Percentiles rank a stretch among this genome's conserved stretches.
Conservation (phyloP, 2,329 filamentous ascomycete species). For the Talaromyces sp. region DNA sequence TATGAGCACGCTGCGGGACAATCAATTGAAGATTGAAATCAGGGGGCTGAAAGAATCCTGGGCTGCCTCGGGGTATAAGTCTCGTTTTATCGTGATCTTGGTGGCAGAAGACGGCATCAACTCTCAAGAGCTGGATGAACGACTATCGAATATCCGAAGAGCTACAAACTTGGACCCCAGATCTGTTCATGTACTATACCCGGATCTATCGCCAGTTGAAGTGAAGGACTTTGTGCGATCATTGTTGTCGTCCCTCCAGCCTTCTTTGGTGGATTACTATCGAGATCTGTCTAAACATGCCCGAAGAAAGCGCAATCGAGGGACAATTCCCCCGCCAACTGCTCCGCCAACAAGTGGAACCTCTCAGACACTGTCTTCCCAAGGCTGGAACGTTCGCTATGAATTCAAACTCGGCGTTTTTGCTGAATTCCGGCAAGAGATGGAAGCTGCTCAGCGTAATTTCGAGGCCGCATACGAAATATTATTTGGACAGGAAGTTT, state of each 20-base stretch:
- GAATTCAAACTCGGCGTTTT: constrained; percentile 91
- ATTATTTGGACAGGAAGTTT: constrained; percentile 73
- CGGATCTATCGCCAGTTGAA: constrained; percentile 65
- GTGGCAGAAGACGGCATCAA: constrained; percentile 66
- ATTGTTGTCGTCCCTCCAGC: constrained; percentile 68
- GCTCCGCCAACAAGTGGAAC: constrained; percentile 77
- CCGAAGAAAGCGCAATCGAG: constrained; percentile 78
- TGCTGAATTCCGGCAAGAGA: constrained; percentile 88
- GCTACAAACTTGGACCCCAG: constrained; percentile 78
- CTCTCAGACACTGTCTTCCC: constrained; percentile 75
- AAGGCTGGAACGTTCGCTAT: constrained; percentile 90
- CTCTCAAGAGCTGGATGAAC: constrained; percentile 62
- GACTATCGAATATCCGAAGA: constrained; percentile 72
- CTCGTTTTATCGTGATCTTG: constrained; percentile 70
- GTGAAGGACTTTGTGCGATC: constrained; percentile 68
- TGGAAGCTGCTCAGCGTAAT: constrained; percentile 78
- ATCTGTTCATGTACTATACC: constrained; percentile 77
- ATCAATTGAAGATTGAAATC: constrained; percentile 82
- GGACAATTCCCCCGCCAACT: constrained; percentile 72
- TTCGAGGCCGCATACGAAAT: constrained; percentile 85
- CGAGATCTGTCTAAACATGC: constrained; percentile 88
- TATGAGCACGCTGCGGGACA: constrained; percentile 75
- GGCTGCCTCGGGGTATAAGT: constrained; percentile 59
- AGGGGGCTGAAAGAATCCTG: constrained; percentile 68
- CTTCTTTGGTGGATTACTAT: constrained; percentile 80